Evolutionary conservation across 805 yeast genomes (phyloP), one percentile per base, ranked within the genome.

Genomic region (Ogataea methylovora): DNA sequence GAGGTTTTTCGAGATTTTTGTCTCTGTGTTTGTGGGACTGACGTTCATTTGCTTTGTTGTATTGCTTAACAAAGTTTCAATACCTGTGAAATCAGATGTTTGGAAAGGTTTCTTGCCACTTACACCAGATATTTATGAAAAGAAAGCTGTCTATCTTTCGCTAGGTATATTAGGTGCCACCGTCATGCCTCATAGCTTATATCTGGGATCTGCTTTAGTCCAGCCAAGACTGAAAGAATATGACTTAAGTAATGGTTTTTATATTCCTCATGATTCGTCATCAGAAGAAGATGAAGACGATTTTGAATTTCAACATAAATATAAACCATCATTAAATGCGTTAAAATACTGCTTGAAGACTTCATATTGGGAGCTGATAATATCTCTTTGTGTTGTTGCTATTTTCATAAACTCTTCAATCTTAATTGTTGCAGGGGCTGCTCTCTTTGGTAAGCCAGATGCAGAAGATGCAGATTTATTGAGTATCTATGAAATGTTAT

Each of bases 101-200:
- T 54, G 73, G 32, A 57, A 61, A 43, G 95, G 95, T 0, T 84
- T 80, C 46, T 48, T 85, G 14, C 97, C 97, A 0, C 41, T 54
- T 1, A 69, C 76, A 9, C 58, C 52, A n/a, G 67, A 75, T 34
- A 65, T 76, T 36, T 58, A 64, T 19, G 77, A 76, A 45, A 74
- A 70, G 49, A 69, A 72, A 49, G 92, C 94, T 0, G 58, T 84
- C 20, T 86, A 79, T 49, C 61, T 85, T 15, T 75, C 90, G 17
- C 65, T 88, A 44, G 95, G 94, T 18, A 84, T 87, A 32, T 65
- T 86, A 35, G 96, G 96, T 17, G 95, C 96, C 9, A 87, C 95
- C 0, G 95, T 87, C 17, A 87, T 87, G 96, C 96, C 96, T 2
- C 95, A 87, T 51, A 79, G 88, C 1, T 61, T 87, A 32, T 85